Percentiles rank a stretch among this genome's conserved stretches.
Conservation (phyloP, 2,329 filamentous ascomycete species). For the Paracamarosporium sp. region DNA sequence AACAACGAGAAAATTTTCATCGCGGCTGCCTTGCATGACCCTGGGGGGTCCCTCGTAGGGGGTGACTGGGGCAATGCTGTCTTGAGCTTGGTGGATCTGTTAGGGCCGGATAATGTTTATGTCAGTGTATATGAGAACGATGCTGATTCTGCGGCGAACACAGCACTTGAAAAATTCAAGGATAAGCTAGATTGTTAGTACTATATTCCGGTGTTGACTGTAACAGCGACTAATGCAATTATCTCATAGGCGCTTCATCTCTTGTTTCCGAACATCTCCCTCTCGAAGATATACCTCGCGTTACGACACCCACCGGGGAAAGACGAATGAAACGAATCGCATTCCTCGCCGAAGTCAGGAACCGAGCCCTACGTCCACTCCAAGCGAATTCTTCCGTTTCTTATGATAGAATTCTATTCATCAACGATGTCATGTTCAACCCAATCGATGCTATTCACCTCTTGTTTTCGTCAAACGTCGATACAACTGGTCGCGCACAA, state of each 20-base stretch:
- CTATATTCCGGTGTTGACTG: background rate
- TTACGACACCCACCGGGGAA: slow-evolving; percentile 68
- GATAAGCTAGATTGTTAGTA: slow-evolving; percentile 2
- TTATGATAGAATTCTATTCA: slow-evolving; percentile 66
- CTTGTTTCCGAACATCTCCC: slow-evolving; percentile 68
- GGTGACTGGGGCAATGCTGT: slow-evolving; percentile 68
- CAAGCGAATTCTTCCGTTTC: slow-evolving; percentile 57
- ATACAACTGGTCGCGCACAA: slow-evolving; percentile 55
- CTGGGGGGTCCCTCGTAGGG: slow-evolving; percentile 61
- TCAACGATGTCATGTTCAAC: slow-evolving; percentile 72
- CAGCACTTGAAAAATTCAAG: background rate
- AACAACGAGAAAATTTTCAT: slow-evolving; percentile 71
- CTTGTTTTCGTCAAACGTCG: slow-evolving; percentile 67
- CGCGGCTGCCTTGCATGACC: slow-evolving; percentile 71
- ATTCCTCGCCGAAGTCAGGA: slow-evolving; percentile 75
- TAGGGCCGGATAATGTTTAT: slow-evolving; percentile 55
- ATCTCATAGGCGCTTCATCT: slow-evolving; percentile 45
- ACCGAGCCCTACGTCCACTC: slow-evolving; percentile 71
- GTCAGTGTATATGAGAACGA: slow-evolving; percentile 11
- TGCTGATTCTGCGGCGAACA: slow-evolving; percentile 2
- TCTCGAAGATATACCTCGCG: slow-evolving; percentile 61
- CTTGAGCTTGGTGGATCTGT: slow-evolving; percentile 64
- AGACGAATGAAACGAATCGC: slow-evolving; percentile 73
- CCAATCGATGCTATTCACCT: slow-evolving; percentile 65
- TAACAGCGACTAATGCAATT: slow-evolving; percentile 1